Evolutionary conservation across 139 green algal species (phyloP).

Genomic region (Chlamydomonas schloesseri): DNA sequence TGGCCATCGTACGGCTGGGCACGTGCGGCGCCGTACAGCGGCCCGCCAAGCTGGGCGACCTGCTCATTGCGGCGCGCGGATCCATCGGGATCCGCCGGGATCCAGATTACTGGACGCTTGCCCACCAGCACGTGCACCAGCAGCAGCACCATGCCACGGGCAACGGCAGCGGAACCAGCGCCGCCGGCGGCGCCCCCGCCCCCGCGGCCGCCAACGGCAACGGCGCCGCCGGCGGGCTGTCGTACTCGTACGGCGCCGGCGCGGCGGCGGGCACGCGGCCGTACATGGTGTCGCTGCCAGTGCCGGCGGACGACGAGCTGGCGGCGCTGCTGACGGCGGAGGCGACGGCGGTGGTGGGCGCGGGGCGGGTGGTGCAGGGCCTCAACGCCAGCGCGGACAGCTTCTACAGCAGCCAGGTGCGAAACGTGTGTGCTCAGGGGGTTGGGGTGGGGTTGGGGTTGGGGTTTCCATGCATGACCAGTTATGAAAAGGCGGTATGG

Average conservation of each 20-base stretch:
- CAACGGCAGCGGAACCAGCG: not conserved
- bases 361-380: constrained; percentile 62
- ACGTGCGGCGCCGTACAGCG: constrained; percentile 79
- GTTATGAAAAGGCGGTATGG: no score
- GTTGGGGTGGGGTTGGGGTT: no score
- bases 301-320: constrained; percentile 65
- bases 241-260: not conserved
- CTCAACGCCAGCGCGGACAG: constrained; percentile 82
- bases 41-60: constrained; percentile 71
- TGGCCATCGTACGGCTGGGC: constrained; percentile 82
- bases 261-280: constrained; percentile 2
- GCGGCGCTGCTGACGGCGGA: constrained; percentile 53
- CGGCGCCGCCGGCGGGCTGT: not conserved
- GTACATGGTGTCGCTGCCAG: constrained; percentile 62
- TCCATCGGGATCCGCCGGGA: constrained; percentile 60
- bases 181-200: no score
- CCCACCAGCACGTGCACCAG: not conserved
- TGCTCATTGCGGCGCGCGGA: constrained; percentile 71
- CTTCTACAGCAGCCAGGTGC: constrained; percentile 85
- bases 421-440: not conserved
- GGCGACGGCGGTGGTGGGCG: constrained; percentile 44
- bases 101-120: constrained; percentile 37
- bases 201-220: not conserved
- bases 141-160: not conserved
- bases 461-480: no score